Base-by-base conservation (phyloP, 2,329 filamentous ascomycete species). In the Aureobasidium sp. region DNA sequence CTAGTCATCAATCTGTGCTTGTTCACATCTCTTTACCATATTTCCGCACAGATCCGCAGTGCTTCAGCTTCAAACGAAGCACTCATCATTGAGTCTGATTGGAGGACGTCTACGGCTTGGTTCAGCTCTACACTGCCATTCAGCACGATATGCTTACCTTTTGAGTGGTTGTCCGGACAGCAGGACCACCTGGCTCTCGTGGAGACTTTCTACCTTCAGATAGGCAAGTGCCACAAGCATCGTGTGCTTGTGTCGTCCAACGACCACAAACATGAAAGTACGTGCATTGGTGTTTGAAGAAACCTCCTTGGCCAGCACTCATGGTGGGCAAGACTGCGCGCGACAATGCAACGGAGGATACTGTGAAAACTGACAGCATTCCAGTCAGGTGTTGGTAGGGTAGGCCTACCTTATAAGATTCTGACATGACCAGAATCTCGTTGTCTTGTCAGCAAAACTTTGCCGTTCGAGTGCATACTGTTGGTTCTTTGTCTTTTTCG, bases 211-310 rank as follows among this genome's bases (percentile, higher is more conserved):
- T 34, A 13, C 57, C 57, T 21, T 49, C 37, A 14, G 45, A 66
- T 25, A 69, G 67, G 51, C 65, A 69, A 14, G 45, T 51, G 7
- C 59, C 62, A 51, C 66, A 68, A 47, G 67, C 65, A 47, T 66
- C 64, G n/a, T 48, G 32, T 10, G 44, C 45, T 47, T 58, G 54
- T 25, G n/a, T 34, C 10, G 41, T 47, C 54, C 42, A 58, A 32
- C n/a, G 39, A 25, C 39, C 42, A 11, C 42, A 47, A 1, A 58
- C 25, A 3, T 37, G 32, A 16, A 59, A 59, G 13, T 41, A 59
- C 6, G 32, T 30, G 36, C 55, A 50, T 41, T 59, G 55, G 29
- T 50, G 55, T 32, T 49, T 59, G 44, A 48, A 59, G 42, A 47
- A 59, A 1, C 42, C 55, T 29, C 44, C 55, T 49, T 36, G 34